phyloP scores from a whole-genome alignment of 371 early-diverging fungal species.

The Chytridiales sp. region DNA sequence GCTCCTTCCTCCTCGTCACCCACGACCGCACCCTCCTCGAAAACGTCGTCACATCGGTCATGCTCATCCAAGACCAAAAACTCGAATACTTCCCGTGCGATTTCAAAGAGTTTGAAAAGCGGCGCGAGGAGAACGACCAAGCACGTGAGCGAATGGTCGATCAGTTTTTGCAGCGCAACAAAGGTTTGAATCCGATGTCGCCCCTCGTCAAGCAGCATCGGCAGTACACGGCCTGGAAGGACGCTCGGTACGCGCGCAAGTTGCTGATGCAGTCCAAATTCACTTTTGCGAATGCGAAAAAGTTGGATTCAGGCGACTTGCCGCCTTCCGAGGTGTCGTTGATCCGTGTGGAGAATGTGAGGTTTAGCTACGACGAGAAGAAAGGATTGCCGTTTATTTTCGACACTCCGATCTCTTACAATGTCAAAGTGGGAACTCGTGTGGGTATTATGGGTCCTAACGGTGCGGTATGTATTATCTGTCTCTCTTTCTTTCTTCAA shows the following conservation, averaged over 20 bases:
- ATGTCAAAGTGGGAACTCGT: conserved; percentile 58
- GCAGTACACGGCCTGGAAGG: conserved; percentile 14
- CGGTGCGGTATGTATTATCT: conserved; percentile 22
- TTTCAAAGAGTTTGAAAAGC: conserved; percentile 27
- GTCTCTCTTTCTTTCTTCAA: neutral
- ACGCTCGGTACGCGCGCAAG: conserved; percentile 11
- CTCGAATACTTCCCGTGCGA: conserved; percentile 29
- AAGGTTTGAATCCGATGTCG: conserved; percentile 22
- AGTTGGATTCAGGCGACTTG: conserved; percentile 9
- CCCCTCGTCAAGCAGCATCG: conserved; percentile 18
- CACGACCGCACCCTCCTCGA: conserved; percentile 84
- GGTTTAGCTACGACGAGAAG: conserved; percentile 59
- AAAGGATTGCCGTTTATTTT: conserved; percentile 45
- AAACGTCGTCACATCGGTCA: conserved; percentile 71
- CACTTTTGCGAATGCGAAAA: conserved; percentile 18
- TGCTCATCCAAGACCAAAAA: conserved; percentile 50
- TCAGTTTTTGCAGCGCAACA: conserved; percentile 16
- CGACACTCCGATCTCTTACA: conserved; percentile 71
- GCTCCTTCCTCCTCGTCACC: conserved; percentile 68
- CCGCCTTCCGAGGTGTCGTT: conserved; percentile 45
- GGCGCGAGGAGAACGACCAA: conserved; percentile 22
- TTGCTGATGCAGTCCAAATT: conserved; percentile 21
- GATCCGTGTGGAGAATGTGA: conserved; percentile 66
- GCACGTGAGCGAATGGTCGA: conserved; percentile 20
- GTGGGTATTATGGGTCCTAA: conserved; percentile 34